phyloP scores from a whole-genome alignment of 345 rosid species.

The Rhodamnia rubescens region DNA sequence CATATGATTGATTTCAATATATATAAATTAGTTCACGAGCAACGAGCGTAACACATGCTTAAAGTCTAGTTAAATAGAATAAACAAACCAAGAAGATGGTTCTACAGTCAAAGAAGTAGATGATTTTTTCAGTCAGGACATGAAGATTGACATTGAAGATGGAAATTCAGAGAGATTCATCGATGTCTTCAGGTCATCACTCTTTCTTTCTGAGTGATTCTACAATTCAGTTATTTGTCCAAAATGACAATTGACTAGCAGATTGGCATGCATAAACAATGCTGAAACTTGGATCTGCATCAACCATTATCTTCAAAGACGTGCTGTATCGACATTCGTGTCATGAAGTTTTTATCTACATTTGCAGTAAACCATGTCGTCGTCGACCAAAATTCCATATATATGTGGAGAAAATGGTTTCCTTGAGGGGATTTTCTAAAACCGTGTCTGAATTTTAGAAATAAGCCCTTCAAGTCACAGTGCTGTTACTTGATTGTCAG shows the following conservation, averaged over 20 bases:
- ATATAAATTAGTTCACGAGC: not conserved
- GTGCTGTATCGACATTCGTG: not conserved
- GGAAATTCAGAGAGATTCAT: not conserved
- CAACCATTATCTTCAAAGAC: not conserved
- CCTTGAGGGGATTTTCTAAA: not conserved
- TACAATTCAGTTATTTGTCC: not conserved
- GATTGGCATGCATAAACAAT: not conserved
- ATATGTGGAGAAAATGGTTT: not conserved
- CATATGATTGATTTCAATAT: not conserved
- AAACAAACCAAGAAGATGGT: not conserved
- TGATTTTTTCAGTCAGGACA: not conserved
- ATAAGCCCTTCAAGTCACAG: not conserved
- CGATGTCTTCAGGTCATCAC: not conserved
- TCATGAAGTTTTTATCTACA: not conserved
- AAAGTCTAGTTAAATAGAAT: not conserved
- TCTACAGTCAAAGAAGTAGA: not conserved
- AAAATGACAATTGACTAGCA: not conserved
- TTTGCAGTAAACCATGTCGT: not conserved
- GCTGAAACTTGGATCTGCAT: not conserved
- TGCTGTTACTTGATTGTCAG: not conserved
- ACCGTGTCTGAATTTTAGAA: not conserved
- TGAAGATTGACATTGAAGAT: not conserved
- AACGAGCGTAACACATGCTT: not conserved
- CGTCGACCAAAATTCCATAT: not conserved
- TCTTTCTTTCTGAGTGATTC: not conserved